These are phyloP conservation scores for Pythium utonaiense DNA, from an alignment of 352 stramenopile species.

Conservation along the genomic window DNA sequence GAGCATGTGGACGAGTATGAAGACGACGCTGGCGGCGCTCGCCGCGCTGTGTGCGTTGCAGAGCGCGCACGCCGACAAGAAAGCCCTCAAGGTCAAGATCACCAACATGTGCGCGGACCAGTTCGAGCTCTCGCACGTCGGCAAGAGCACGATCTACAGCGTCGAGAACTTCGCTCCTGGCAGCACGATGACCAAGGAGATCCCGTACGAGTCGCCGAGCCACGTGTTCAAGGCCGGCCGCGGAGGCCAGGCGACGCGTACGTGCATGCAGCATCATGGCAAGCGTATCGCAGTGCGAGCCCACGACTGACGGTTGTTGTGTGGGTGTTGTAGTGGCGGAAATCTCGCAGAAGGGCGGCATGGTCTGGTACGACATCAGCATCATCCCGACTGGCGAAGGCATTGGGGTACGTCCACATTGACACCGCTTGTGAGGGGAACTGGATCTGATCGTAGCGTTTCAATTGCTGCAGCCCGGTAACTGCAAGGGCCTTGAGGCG, in stretches of 20 bases:
- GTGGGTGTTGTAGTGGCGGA: constrained; percentile 19
- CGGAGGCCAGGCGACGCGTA: constrained; percentile 23
- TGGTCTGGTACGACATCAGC: constrained; percentile 25
- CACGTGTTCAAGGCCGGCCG: constrained; percentile 25
- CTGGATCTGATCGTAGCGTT: not conserved
- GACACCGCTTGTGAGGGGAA: not conserved
- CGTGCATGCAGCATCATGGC: not conserved
- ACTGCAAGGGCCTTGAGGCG: constrained; percentile 41
- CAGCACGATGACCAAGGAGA: constrained; percentile 17
- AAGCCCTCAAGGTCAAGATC: constrained; percentile 16
- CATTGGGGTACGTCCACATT: constrained; percentile 12
- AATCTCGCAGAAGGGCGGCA: constrained; percentile 13
- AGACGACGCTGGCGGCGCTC: constrained; percentile 5
- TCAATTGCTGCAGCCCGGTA: constrained; percentile 29
- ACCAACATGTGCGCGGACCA: constrained; percentile 23
- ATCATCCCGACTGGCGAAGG: constrained; percentile 24
- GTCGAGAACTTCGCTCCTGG: constrained; percentile 16
- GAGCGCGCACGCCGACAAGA: constrained; percentile 7
- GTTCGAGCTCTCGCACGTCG: constrained; percentile 23
- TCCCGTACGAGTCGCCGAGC: constrained; percentile 3
- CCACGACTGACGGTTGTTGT: not conserved
- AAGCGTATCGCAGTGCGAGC: not conserved
- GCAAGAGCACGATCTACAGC: constrained; percentile 3
- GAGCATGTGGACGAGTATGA: constrained; percentile 15
- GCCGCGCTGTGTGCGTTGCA: constrained; percentile 6